phyloP scores from a whole-genome alignment of 2,329 filamentous ascomycete species.

The Ilyonectria destructans region DNA sequence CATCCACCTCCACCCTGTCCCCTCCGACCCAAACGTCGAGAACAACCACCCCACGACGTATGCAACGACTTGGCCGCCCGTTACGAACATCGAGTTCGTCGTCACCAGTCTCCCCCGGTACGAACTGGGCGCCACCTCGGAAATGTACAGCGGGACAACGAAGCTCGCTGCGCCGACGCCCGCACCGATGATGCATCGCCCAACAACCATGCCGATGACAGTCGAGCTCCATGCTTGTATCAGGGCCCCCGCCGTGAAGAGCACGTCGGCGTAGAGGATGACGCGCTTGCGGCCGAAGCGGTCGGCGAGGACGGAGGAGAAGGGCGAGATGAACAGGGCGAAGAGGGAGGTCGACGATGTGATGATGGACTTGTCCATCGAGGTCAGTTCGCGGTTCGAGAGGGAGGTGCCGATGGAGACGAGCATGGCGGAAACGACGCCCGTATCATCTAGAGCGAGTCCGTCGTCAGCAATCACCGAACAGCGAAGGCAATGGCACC shows the following conservation, averaged over 20 bases:
- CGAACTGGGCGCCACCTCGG: slow-evolving; percentile 84
- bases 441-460: slow-evolving; percentile 71
- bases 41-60: slow-evolving; percentile 89
- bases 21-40: slow-evolving; percentile 65
- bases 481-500: too few relatives aligned
- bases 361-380: slow-evolving; percentile 79
- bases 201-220: slow-evolving; percentile 77
- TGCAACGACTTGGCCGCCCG: slow-evolving; percentile 89
- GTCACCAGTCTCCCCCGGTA: slow-evolving; percentile 87
- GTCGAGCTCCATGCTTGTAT: slow-evolving; percentile 73
- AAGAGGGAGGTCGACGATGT: slow-evolving; percentile 80
- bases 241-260: slow-evolving; percentile 79
- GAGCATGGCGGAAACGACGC: slow-evolving; percentile 79
- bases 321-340: slow-evolving; percentile 75
- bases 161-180: slow-evolving; percentile 85
- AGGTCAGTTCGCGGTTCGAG: slow-evolving; percentile 70
- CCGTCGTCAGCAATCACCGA: slow-evolving; percentile 23
- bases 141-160: slow-evolving; percentile 90
- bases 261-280: slow-evolving; percentile 74
- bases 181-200: slow-evolving; percentile 79
- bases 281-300: slow-evolving; percentile 73
- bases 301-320: slow-evolving; percentile 77
- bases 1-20: slow-evolving; percentile 89
- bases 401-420: slow-evolving; percentile 76
- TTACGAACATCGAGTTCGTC: slow-evolving; percentile 86